Conservation (phyloP, 306 rosid species). For the Medicago arabica region DNA sequence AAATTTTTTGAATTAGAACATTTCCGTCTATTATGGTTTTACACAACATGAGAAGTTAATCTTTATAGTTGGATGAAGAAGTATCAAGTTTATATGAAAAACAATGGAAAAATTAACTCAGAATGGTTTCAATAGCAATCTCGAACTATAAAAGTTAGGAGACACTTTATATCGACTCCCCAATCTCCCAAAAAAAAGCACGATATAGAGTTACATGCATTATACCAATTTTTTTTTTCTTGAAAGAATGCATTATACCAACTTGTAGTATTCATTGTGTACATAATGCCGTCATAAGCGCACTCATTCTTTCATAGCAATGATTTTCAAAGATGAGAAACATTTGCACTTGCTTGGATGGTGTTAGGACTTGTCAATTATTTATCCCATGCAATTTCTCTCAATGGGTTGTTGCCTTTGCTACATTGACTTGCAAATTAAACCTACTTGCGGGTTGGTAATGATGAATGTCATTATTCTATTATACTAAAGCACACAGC, state of each 20-base stretch:
- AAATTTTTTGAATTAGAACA: too few species aligned
- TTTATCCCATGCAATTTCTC: conserved; percentile 28
- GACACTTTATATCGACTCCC: too few species aligned
- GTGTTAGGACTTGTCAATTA: conserved; percentile 14
- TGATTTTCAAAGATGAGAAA: conserved; percentile 31
- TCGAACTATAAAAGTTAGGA: too few species aligned
- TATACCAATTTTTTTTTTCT: conserved; percentile 1
- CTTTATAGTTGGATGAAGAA: too few species aligned
- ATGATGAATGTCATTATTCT: not conserved
- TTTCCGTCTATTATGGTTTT: too few species aligned
- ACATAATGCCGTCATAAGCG: not conserved
- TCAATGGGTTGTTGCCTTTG: conserved; percentile 23
- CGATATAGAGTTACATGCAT: not conserved
- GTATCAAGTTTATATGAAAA: too few species aligned
- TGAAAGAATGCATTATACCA: not conserved
- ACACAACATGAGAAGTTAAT: too few species aligned
- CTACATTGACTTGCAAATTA: not conserved
- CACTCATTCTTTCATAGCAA: conserved; percentile 1
- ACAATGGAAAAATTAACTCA: too few species aligned
- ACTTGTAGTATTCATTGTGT: not conserved
- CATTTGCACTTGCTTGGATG: conserved; percentile 28
- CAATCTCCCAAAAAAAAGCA: too few species aligned
- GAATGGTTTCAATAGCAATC: too few species aligned
- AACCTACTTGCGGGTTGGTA: conserved; percentile 37
- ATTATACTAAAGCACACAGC: too few species aligned